Conservation (phyloP, 306 rosid species). For the Prunus davidiana region DNA sequence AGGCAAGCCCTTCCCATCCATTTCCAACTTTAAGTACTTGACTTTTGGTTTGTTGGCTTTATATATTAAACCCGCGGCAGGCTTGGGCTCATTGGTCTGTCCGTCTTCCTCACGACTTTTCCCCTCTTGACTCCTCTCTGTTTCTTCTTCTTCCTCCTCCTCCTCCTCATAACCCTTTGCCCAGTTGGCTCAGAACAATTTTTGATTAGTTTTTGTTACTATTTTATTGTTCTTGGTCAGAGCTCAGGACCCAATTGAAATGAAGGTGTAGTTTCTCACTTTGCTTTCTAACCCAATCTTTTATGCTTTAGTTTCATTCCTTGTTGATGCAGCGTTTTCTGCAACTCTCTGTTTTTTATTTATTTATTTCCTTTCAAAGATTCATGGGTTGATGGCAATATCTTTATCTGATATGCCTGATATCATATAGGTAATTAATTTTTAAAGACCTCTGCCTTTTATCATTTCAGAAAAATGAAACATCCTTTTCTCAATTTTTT, state of each 20-base stretch:
- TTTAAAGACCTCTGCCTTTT: background rate
- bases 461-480: background rate
- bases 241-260: slow-evolving; percentile 31
- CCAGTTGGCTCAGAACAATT: background rate
- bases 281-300: background rate
- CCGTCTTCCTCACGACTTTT: slow-evolving; percentile 12
- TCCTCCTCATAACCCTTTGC: background rate
- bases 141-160: slow-evolving; percentile 14
- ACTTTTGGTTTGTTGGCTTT: slow-evolving; percentile 26
- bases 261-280: slow-evolving; percentile 64
- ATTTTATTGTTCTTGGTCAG: slow-evolving; percentile 13
- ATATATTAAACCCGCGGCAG: slow-evolving; percentile 1
- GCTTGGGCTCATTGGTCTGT: background rate
- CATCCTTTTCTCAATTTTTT: background rate
- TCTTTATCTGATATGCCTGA: background rate
- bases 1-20: background rate
- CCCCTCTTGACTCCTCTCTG: slow-evolving; percentile 19
- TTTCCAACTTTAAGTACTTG: background rate
- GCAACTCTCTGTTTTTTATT: slow-evolving; percentile 17
- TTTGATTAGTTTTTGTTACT: background rate
- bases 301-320: slow-evolving; percentile 14
- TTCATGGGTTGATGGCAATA: background rate
- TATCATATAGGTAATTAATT: background rate
- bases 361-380: background rate
- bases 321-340: slow-evolving; percentile 5